Evolutionary conservation across 345 rosid species (phyloP).

Genomic region (Cardiospermum halicacabum): DNA sequence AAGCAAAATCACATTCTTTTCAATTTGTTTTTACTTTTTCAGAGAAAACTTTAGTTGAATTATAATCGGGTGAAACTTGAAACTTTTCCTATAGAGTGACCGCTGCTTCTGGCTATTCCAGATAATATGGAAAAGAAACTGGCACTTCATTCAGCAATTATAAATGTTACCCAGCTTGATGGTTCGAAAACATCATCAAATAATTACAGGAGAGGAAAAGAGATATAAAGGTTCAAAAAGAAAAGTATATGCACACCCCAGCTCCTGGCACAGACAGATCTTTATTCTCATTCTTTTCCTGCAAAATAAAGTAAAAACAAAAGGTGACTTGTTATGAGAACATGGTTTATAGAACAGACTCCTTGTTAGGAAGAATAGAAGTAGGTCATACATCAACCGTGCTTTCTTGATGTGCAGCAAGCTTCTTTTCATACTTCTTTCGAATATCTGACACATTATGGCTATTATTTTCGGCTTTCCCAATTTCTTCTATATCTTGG

Average conservation of each 20-base stretch:
- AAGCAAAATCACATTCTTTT: background rate
- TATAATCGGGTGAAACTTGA: background rate
- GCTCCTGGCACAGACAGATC: slow-evolving; percentile 88
- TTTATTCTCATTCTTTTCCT: slow-evolving; percentile 72
- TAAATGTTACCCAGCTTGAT: background rate
- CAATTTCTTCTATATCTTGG: slow-evolving; percentile 80
- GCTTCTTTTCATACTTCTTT: slow-evolving; percentile 89
- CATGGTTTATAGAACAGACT: slow-evolving; percentile 6
- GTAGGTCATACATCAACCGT: slow-evolving; percentile 44
- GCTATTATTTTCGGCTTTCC: slow-evolving; percentile 50
- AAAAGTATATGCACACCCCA: slow-evolving; percentile 59
- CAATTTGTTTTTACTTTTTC: background rate
- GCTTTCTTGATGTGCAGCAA: slow-evolving; percentile 73
- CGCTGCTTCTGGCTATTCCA: background rate
- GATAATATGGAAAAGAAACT: background rate
- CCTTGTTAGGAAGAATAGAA: slow-evolving; percentile 11
- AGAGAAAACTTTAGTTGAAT: background rate
- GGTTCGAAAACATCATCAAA: slow-evolving; percentile 11
- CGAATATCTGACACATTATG: slow-evolving; percentile 79
- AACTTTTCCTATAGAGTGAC: background rate
- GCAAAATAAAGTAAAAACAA: slow-evolving; percentile 27
- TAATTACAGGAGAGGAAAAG: background rate
- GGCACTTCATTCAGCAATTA: background rate
- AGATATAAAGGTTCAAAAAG: background rate
- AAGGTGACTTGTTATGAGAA: background rate